Base-by-base conservation (phyloP, 345 rosid species). In the Corchorus olitorius region DNA sequence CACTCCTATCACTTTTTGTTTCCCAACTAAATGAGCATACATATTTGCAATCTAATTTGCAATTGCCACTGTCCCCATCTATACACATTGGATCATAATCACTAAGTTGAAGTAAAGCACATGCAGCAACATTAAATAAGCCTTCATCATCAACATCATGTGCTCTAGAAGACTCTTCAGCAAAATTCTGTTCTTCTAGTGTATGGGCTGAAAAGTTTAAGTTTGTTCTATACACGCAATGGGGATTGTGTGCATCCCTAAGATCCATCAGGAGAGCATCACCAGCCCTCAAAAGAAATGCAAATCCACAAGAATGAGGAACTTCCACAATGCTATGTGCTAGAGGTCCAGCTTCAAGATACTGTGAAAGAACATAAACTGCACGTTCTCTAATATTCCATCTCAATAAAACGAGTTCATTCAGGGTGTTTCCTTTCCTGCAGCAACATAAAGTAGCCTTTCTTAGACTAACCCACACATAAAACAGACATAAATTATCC, bases 51-150 rank as follows among this genome's bases (percentile, higher is more conserved):
- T 77, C 80, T 74, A 83, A 74, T 76, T 88, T 94, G 75, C 73
- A 84, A 76, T 50, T 81, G 69, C 86, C 80, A 79, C 77, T 83
- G 49, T 91, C 95, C 14, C 83, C 77, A 80, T 96, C 99, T 81
- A 93, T 91, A 83, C 93, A 93, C 99, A 96, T 96, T 77, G 98
- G 99, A 87, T 93, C 98, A 86, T 85, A 88, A 87, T 93, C 99
- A 72, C 92, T 88, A 81, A 96, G 91, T 84, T 91, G 89, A 82
- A 96, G 80, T 81, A 96, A 86, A 81, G 99, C 99, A 81, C 90
- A 87, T 62, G 94, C 98, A 85, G 97, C 98, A 90, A 93, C 98
- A 80, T 89, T 93, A 81, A 88, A 94, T 78, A 89, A 88, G 75
- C 98, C 94, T 77, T 95, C 98, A 88, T 96, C 99, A 66, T 96